Conservation (phyloP, 192 early-diverging fungal genomes). For the Radiomyces spectabilis region DNA sequence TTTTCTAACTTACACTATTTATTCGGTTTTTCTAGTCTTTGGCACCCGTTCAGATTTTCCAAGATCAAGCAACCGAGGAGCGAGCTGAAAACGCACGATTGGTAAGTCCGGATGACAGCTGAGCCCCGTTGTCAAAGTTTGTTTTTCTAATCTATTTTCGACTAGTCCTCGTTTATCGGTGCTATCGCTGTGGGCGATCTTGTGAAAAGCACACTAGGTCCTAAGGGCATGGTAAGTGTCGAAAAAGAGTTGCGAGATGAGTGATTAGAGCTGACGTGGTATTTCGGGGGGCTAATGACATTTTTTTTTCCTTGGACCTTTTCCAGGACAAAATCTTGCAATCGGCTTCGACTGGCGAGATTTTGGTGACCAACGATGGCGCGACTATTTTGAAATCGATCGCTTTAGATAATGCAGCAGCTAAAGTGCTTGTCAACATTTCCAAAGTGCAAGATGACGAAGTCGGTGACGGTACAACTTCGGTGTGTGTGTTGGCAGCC, state of each 20-base stretch:
- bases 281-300: not conserved
- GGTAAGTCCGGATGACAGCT: conserved; percentile 41
- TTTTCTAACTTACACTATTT: too few species aligned
- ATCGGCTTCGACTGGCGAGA: conserved; percentile 75
- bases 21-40: conserved; percentile 34
- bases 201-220: conserved; percentile 94
- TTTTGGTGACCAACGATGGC: conserved; percentile 97
- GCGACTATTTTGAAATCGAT: conserved; percentile 99
- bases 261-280: too few species aligned
- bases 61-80: conserved; percentile 92
- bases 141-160: not conserved
- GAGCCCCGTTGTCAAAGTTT: not conserved
- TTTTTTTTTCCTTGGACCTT: too few species aligned
- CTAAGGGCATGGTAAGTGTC: conserved; percentile 88
- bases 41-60: conserved; percentile 88
- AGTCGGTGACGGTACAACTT: conserved; percentile 99
- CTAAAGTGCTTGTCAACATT: conserved; percentile 96
- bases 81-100: conserved; percentile 96
- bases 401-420: conserved; percentile 95
- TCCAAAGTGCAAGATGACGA: conserved; percentile 99
- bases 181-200: conserved; percentile 99
- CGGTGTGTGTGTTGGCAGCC: conserved; percentile 94
- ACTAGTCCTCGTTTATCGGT: conserved; percentile 90
- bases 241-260: not conserved
- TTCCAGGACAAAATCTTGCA: conserved; percentile 99